Evolutionary conservation across 805 yeast genomes (phyloP).

Genomic region (Sugiyamaella marilandica): DNA sequence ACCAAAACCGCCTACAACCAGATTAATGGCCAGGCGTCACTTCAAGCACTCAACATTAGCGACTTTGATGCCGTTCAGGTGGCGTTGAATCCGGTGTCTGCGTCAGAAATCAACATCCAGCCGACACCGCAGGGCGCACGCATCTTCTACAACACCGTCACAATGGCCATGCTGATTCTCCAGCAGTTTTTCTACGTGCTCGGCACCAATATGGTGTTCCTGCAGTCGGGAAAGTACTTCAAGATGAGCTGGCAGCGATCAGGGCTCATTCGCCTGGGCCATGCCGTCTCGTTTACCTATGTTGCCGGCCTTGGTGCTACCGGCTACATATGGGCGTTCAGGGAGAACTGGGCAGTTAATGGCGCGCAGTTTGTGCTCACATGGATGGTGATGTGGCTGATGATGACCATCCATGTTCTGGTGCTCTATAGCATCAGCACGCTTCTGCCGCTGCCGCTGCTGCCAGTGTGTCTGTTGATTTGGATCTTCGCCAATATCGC

Average conservation of each 20-base stretch:
- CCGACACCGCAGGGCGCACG: conserved; percentile 11
- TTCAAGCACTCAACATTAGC: not conserved
- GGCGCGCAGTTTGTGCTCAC: conserved; percentile 15
- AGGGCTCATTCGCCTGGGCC: not conserved
- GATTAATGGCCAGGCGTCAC: conserved; percentile 1
- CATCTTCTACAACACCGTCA: conserved; percentile 10
- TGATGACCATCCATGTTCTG: not conserved
- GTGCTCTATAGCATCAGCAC: conserved; percentile 1
- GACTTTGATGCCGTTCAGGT: conserved; percentile 5
- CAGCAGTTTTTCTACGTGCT: conserved; percentile 15
- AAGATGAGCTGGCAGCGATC: not conserved
- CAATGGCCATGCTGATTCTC: conserved; percentile 11
- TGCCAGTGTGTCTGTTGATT: conserved; percentile 8
- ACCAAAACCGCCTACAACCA: not conserved
- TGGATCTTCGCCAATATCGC: conserved; percentile 11
- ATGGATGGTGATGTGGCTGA: conserved; percentile 14
- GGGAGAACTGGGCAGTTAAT: conserved; percentile 12
- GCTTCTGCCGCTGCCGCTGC: conserved; percentile 5
- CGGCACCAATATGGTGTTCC: conserved; percentile 2
- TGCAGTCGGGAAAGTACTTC: not conserved
- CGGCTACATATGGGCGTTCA: conserved; percentile 15
- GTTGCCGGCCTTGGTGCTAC: conserved; percentile 6
- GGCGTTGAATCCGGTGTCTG: conserved; percentile 3
- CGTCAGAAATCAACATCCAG: conserved; percentile 6
- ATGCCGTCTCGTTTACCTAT: conserved; percentile 2